Conservation (phyloP, 2,329 filamentous ascomycete species). For the Sclerotinia spermophila region DNA sequence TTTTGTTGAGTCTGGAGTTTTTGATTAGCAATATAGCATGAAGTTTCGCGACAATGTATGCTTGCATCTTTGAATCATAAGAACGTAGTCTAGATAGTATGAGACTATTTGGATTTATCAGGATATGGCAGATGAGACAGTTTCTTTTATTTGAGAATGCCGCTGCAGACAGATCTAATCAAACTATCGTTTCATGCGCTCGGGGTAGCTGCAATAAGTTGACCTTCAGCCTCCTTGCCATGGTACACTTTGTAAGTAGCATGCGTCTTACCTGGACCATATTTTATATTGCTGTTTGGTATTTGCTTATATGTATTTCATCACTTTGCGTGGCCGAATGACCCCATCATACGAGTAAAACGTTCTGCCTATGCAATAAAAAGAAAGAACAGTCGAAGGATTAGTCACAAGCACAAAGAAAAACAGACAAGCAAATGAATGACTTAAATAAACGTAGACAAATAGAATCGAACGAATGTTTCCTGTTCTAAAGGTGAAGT, state of each 20-base stretch:
- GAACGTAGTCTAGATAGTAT: not conserved
- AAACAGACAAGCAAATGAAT: not conserved
- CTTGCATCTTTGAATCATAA: not conserved
- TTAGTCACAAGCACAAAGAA: not conserved
- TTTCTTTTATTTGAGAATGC: not conserved
- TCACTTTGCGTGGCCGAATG: too few relatives aligned
- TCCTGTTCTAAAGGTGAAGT: not conserved
- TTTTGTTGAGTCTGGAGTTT: not conserved
- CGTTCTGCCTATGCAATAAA: accelerated
- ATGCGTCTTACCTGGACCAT: not conserved
- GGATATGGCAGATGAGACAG: not conserved
- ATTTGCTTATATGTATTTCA: not conserved
- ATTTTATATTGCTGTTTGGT: not conserved
- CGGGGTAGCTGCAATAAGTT: not conserved
- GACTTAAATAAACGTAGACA: not conserved
- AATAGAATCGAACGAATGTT: not conserved
- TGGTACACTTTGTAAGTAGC: not conserved
- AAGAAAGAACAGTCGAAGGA: not conserved
- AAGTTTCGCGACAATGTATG: not conserved
- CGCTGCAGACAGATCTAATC: not conserved
- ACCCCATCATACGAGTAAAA: too few relatives aligned
- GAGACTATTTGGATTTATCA: not conserved
- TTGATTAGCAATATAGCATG: not conserved
- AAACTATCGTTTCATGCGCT: not conserved
- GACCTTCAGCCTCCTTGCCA: not conserved